Evolutionary conservation across 371 early-diverging fungal species (phyloP), one percentile per base, ranked within the genome.

Genomic region (Mortierella sp.): DNA sequence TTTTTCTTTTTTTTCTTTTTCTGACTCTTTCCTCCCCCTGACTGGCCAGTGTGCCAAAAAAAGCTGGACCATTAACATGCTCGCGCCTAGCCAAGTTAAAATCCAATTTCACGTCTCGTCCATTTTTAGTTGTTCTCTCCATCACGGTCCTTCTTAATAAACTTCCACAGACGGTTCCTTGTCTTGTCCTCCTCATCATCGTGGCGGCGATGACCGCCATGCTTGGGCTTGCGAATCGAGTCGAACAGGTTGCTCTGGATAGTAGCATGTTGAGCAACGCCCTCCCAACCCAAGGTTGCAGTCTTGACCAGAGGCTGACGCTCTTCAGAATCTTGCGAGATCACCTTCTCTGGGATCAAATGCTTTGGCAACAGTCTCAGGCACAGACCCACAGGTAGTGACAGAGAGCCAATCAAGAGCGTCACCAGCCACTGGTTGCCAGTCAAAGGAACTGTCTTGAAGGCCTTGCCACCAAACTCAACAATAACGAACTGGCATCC

Each of bases 401-500:
- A 95, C 12, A 93, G 81, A n/a, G 89, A 72, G 25, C 95, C 94
- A 46, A 95, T 85, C 29, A 84, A 73, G 45, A 96, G 68, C 25
- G 93, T 94, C 46, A 92, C 75, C 9, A 87, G 77, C 98, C 98
- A 98, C 73, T 95, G 95, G 23, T 80, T 63, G 45, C 83, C 82
- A 19, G 85, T 74, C 25, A 97, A 82, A 1, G 88, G 87, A 1
- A 85, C 84, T 0, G 95, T 94, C 83, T 94, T 91, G 89, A 98
- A 97, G 3, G 94, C 97, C 59, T 88, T 86, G 30, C 94, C 92
- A 64, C 96, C 96, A 85, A 95, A 96, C 64, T 95, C 86, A 45
- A 97, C 92, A 81, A 98, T 95, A 64, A 95, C 67, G 56, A 87
- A 87, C 81, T 98, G 98, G 45, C 91, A 85, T 11, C 88, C 62